phyloP scores from a whole-genome alignment of 108 stramenopile genomes.

The Nitzschia putrida region DNA sequence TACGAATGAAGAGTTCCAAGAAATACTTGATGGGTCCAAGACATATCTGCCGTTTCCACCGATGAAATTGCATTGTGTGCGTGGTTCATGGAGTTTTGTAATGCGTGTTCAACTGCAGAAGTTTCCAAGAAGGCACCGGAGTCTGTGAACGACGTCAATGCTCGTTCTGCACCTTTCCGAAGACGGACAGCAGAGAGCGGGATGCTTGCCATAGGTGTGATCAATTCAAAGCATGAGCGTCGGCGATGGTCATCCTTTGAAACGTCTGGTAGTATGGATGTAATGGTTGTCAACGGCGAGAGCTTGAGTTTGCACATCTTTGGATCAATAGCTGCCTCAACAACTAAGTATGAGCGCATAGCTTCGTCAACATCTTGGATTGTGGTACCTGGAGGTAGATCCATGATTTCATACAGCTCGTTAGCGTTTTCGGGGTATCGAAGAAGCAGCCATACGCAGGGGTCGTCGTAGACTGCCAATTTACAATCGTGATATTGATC shows the following conservation, averaged over 20 bases:
- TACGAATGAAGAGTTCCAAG: constrained; percentile 78
- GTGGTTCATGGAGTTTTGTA: constrained; percentile 53
- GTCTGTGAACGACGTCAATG: constrained; percentile 26
- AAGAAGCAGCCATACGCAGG: constrained; percentile 60
- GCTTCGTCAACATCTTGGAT: constrained; percentile 23
- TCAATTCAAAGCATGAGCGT: constrained; percentile 68
- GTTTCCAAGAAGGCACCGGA: constrained; percentile 56
- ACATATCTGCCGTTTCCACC: constrained; percentile 15
- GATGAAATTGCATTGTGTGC: constrained; percentile 39
- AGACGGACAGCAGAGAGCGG: constrained; percentile 57
- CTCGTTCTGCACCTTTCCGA: constrained; percentile 14
- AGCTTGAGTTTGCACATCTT: constrained; percentile 73
- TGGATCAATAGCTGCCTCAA: constrained; percentile 72
- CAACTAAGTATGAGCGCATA: constrained; percentile 53
- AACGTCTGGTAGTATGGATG: constrained; percentile 48
- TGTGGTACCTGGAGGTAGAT: constrained; percentile 34
- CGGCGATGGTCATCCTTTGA: constrained; percentile 32
- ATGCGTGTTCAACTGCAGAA: constrained; percentile 42
- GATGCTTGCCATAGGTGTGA: constrained; percentile 65
- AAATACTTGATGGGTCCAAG: constrained; percentile 78
- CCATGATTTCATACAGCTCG: constrained; percentile 55
- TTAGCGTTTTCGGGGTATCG: constrained; percentile 46
- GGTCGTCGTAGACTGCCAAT: constrained; percentile 57
- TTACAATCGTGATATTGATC: constrained; percentile 40
- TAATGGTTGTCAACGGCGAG: constrained; percentile 70